These are phyloP conservation scores for Suillus subalutaceus DNA, from an alignment of 768 basidiomycete genomes.

Conservation along the genomic window DNA sequence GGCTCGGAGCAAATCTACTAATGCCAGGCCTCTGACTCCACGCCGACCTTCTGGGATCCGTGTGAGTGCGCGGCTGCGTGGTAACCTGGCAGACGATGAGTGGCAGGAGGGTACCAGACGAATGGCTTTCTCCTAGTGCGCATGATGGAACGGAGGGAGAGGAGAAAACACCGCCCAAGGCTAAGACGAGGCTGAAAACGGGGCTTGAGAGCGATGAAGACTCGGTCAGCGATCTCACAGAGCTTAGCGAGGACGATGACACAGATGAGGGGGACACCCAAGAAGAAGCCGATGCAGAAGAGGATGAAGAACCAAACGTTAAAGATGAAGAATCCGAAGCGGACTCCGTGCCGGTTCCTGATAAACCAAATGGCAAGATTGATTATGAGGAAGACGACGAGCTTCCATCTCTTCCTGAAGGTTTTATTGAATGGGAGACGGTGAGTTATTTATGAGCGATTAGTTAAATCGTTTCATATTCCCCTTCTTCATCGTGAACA, in stretches of 20 bases:
- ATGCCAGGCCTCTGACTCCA: constrained; percentile 21
- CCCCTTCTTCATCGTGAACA: constrained; percentile 30
- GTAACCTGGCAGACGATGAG: constrained; percentile 50
- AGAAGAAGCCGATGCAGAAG: constrained; percentile 19
- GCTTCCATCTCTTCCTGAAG: constrained; percentile 38
- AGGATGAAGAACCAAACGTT: constrained; percentile 18
- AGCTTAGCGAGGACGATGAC: constrained; percentile 57
- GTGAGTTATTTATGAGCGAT: constrained; percentile 45
- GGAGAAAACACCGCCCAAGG: constrained; percentile 19
- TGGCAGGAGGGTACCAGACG: constrained; percentile 81
- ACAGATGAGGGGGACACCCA: constrained; percentile 20
- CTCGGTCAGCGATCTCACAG: constrained; percentile 75
- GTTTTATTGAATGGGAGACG: constrained; percentile 91
- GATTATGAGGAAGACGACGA: constrained; percentile 13
- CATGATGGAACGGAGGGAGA: constrained; percentile 21
- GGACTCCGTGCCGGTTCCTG: constrained; percentile 4
- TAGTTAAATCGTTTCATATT: constrained; percentile 1
- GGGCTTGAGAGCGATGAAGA: constrained; percentile 66
- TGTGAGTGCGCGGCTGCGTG: constrained; percentile 66
- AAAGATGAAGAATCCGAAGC: constrained; percentile 30
- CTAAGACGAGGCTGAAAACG: constrained; percentile 39
- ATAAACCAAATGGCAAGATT: constrained; percentile 4
- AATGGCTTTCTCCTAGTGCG: constrained; percentile 51
- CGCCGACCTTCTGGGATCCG: constrained; percentile 56
- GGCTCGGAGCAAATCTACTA: constrained; percentile 14